Evolutionary conservation across 1,139 yeast genomes (phyloP).

Genomic region (Hyphopichia wangnamkhiaoensis): DNA sequence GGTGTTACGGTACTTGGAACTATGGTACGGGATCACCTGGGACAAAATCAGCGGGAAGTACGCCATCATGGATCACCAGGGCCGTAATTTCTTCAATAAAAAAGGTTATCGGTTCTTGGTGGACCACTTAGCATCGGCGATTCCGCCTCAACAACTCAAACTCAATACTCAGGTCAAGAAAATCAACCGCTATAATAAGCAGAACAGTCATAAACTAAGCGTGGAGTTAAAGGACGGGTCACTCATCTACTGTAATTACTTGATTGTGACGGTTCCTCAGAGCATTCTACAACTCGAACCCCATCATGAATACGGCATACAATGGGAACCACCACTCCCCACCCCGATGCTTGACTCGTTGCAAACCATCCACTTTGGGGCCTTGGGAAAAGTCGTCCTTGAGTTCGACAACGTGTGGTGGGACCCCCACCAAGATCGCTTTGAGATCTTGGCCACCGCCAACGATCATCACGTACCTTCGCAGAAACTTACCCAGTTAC

Average conservation of each 20-base stretch:
- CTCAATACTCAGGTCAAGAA: slow-evolving; percentile 47
- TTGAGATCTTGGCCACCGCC: slow-evolving; percentile 44
- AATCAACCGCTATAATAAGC: slow-evolving; percentile 31
- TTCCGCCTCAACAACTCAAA: slow-evolving; percentile 44
- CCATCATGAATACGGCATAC: slow-evolving; percentile 43
- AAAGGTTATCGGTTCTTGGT: slow-evolving; percentile 59
- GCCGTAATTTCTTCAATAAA: slow-evolving; percentile 68
- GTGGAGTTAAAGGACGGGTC: slow-evolving; percentile 22
- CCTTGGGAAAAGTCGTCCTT: slow-evolving; percentile 74
- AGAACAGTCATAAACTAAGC: slow-evolving; percentile 12
- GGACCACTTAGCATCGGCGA: slow-evolving; percentile 37
- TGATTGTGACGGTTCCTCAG: slow-evolving; percentile 75
- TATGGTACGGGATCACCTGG: slow-evolving; percentile 81
- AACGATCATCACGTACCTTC: slow-evolving; percentile 8
- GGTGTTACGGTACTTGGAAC: slow-evolving; percentile 57
- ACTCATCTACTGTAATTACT: slow-evolving; percentile 44
- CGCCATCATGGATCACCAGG: slow-evolving; percentile 66
- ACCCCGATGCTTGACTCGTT: slow-evolving; percentile 43
- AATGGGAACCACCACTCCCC: slow-evolving; percentile 66
- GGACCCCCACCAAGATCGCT: slow-evolving; percentile 56
- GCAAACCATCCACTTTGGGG: slow-evolving; percentile 59
- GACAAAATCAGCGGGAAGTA: slow-evolving; percentile 66
- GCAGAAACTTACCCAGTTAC: slow-evolving; percentile 10
- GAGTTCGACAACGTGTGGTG: slow-evolving; percentile 73
- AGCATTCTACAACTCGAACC: slow-evolving; percentile 54